A percentile compares a stretch with the other conserved stretches of the same genome.
phyloP scores from a whole-genome alignment of 2,329 filamentous ascomycete species.

The Aspergillus quadrilineatus region DNA sequence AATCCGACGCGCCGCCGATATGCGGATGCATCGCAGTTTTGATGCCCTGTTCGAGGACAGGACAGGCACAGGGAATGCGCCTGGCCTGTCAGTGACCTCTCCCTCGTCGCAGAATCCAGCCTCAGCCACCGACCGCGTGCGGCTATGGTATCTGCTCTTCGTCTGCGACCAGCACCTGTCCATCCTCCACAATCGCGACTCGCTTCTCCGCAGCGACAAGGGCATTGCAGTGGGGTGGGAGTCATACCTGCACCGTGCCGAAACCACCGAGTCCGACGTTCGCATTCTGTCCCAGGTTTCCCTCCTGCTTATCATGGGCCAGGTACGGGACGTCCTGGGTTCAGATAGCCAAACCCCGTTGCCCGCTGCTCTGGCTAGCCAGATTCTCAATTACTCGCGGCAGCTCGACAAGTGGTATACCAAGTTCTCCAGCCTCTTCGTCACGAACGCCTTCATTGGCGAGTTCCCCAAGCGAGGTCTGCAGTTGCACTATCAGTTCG shows the following conservation, averaged over 20 bases:
- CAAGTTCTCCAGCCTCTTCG: constrained; percentile 27
- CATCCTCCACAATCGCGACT: constrained; percentile 37
- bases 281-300: constrained; percentile 37
- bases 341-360: constrained; percentile 31
- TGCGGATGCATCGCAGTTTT: constrained; percentile 41
- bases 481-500: constrained; percentile 50
- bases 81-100: background rate
- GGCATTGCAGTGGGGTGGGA: constrained; percentile 38
- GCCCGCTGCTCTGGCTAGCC: constrained; percentile 25
- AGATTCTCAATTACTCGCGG: constrained; percentile 29
- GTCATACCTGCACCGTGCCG: constrained; percentile 31
- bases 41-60: constrained; percentile 26
- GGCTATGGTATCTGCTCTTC: constrained; percentile 37
- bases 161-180: constrained; percentile 41
- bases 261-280: constrained; percentile 35
- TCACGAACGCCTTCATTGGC: constrained; percentile 32
- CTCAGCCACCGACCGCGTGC: constrained; percentile 30
- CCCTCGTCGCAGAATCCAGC: background rate
- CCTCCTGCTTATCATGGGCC: constrained; percentile 37
- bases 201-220: constrained; percentile 37
- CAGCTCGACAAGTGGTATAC: constrained; percentile 32
- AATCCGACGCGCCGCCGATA: constrained; percentile 31
- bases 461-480: constrained; percentile 51
- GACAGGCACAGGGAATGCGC: constrained; percentile 5
- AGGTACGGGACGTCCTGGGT: constrained; percentile 35